These are phyloP conservation scores for Phytophthora sp. DNA, from an alignment of 352 stramenopile species.

Conservation along the genomic window DNA sequence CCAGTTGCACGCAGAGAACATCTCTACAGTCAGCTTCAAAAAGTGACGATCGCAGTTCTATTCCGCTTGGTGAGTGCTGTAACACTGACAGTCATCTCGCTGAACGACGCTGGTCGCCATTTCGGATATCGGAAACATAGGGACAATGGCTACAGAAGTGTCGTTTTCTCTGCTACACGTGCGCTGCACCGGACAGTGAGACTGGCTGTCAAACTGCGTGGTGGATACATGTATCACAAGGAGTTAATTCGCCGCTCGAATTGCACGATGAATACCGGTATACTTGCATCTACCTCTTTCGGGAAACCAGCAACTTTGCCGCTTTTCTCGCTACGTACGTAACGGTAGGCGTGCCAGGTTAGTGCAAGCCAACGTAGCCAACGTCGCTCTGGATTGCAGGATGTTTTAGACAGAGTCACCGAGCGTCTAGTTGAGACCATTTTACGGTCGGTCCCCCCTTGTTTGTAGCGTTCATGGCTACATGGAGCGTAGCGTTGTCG, in stretches of 20 bases:
- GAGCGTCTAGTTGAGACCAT: constrained; percentile 14
- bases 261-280: constrained; percentile 11
- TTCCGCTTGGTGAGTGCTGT: neutral
- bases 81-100: neutral
- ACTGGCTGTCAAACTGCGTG: constrained; percentile 1
- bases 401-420: constrained; percentile 15
- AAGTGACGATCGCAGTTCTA: too few relatives aligned
- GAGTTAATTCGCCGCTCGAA: neutral
- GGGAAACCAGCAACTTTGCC: constrained; percentile 17
- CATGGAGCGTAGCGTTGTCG: constrained; percentile 26
- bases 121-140: neutral
- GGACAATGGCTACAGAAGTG: neutral
- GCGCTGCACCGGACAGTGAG: neutral
- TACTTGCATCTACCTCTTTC: too few relatives aligned
- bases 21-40: too few relatives aligned
- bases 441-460: constrained; percentile 29
- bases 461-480: constrained; percentile 42
- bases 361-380: constrained; percentile 17
- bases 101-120: neutral
- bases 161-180: neutral
- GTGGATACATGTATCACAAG: too few relatives aligned
- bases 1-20: neutral
- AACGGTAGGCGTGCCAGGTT: constrained; percentile 18
- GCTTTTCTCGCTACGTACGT: constrained; percentile 28
- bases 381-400: constrained; percentile 24